Evolutionary conservation across 768 basidiomycete species (phyloP), one percentile per base, ranked within the genome.

Genomic region (Kwoniella sp.): DNA sequence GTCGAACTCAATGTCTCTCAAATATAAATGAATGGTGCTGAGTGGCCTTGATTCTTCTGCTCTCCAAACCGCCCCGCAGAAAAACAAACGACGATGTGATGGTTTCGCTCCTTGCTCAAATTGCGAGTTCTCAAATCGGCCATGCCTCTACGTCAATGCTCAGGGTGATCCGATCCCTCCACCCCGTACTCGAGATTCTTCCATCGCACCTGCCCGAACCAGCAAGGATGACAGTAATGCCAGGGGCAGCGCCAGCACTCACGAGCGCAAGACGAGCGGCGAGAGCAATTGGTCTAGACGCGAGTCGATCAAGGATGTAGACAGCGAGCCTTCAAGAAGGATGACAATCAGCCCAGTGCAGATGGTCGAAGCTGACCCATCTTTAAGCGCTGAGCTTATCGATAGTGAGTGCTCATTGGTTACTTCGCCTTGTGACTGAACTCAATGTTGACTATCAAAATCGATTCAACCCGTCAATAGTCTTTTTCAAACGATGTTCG

Each of bases 11-110:
- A 5, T 33, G 5, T 13, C 33, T 5, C 13, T 33, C 13, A 13
- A 33, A 33, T 13, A 33, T 33, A n/a, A n/a, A n/a, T n/a, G 22
- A 27, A 25, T 21, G 8, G 21, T 22, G 19, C 24, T 49, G 48
- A 26, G 7, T 6, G 19, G 37, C n/a, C 24, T 40, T 50, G 57
- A 33, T 58, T 24, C 29, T n/a, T 21, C 36, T 53, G 0, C 29
- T 9, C 24, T 40, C 13, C 36, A 15, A 13, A 21, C 24, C 19
- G 5, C 2, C 19, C 27, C 12, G 30, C 55, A 78, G 74, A 80
- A 80, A 68, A 80, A 80, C 68, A 80, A 80, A 63, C 60, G 79
- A 24, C 63, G 79, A 36, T 80, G 79, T 51, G 79, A 80, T 54
- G 79, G 79, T 10, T 80, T 80, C 62, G 74, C 75, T 0, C 79